These are phyloP conservation scores for Acanthamoeba triangularis DNA, from an alignment of 208 protist genomes.

Conservation along the genomic window DNA sequence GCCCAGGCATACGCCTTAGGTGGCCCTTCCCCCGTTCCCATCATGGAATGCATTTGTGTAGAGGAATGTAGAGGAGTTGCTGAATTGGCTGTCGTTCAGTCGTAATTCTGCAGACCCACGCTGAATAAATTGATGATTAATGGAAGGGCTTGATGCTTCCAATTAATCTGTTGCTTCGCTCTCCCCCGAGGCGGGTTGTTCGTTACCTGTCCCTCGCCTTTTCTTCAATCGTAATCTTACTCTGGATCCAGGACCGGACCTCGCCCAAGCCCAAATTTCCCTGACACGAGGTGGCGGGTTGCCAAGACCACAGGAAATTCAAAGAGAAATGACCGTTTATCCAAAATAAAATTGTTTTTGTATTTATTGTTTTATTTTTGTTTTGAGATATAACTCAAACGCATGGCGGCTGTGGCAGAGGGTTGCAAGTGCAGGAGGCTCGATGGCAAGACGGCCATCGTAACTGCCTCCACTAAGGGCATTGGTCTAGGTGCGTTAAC, in stretches of 20 bases:
- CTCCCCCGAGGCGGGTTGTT: too few species aligned
- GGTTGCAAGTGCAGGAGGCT: constrained; percentile 2
- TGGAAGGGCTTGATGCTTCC: too few species aligned
- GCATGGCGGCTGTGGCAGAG: not conserved
- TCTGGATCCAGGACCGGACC: not conserved
- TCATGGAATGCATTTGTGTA: constrained; percentile 27
- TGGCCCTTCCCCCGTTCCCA: constrained; percentile 30
- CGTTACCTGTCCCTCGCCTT: not conserved
- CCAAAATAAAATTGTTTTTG: too few species aligned
- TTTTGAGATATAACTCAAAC: too few species aligned
- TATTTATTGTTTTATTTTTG: too few species aligned
- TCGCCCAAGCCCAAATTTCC: not conserved
- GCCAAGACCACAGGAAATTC: too few species aligned
- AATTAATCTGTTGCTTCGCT: too few species aligned
- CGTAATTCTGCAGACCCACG: too few species aligned
- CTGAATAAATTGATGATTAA: too few species aligned
- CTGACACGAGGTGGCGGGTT: too few species aligned
- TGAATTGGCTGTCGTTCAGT: too few species aligned
- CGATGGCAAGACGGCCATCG: constrained; percentile 47
- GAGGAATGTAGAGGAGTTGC: not conserved
- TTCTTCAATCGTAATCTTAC: not conserved
- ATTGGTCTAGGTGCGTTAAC: not conserved
- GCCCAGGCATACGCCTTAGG: constrained; percentile 16
- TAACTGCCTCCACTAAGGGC: constrained; percentile 30
- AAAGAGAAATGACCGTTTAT: too few species aligned